These are phyloP conservation scores for Medicago lupulina DNA, from an alignment of 306 rosid species.

Conservation along the genomic window DNA sequence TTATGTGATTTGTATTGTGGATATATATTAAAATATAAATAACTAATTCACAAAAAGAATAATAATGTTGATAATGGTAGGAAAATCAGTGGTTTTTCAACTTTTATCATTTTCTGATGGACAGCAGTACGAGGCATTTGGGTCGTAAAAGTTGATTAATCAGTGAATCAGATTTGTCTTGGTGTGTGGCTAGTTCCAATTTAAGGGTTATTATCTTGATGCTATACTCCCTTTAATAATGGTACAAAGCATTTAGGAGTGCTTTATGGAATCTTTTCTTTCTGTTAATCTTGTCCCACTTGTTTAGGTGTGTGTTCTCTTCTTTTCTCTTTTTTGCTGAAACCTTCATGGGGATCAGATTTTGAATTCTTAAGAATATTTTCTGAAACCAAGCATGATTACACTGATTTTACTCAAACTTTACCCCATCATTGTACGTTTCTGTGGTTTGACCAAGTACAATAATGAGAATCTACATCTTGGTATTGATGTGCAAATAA, in stretches of 20 bases:
- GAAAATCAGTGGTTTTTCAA: neutral
- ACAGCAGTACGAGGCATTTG: conserved; percentile 28
- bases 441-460: conserved; percentile 36
- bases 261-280: conserved; percentile 64
- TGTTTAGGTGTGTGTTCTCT: conserved; percentile 25
- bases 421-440: conserved; percentile 40
- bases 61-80: neutral
- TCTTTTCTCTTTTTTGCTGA: conserved; percentile 27
- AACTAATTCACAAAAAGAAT: neutral
- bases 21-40: neutral
- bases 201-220: conserved; percentile 43
- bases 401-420: neutral
- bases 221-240: conserved; percentile 35
- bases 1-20: neutral
- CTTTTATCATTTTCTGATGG: conserved; percentile 4
- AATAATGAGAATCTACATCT: conserved; percentile 24
- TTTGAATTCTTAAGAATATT: conserved; percentile 38
- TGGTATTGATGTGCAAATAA: neutral
- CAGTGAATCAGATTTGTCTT: conserved; percentile 42
- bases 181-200: conserved; percentile 32
- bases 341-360: conserved; percentile 31
- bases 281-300: conserved; percentile 47
- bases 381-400: conserved; percentile 42
- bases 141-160: conserved; percentile 14
- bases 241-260: conserved; percentile 43